Evolutionary conservation across 352 stramenopile species (phyloP), one percentile per base, ranked within the genome.

Genomic region (Globisporangium lucens): DNA sequence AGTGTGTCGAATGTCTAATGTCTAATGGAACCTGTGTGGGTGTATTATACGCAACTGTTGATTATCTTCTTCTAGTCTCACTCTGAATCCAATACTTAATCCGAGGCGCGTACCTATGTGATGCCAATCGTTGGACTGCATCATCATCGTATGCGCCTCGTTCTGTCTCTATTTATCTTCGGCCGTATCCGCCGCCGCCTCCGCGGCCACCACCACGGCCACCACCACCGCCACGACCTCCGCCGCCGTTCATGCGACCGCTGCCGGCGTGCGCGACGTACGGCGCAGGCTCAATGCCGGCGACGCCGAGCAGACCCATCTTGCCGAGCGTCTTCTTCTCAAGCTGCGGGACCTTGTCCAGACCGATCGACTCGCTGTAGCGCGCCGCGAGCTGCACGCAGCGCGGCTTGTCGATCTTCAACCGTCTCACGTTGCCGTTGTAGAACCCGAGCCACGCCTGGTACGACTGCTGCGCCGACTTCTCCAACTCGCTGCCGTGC

Each of bases 381-480:
- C 83, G 66, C 65, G 97, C 95, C 10, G 83, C 89, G 63, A 93
- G 70, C 49, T 79, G 60, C 35, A 98, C 93, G 29, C 98, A 76
- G 12, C 77, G 65, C 29, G 66, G 68, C 22, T 79, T 68, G 65
- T 75, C 71, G 24, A 89, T 62, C 30, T 74, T 80, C 58, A 90
- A 51, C 13, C 71, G 75, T n/a, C 75, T 71, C 35, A 79, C 52
- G 55, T 77, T 66, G 47, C 61, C 61, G 47, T 65, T 65, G 46
- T 99, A 98, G 77, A 97, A 99, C 10, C 96, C 96, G 43, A 99
- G 83, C 89, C 88, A 99, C 38, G 95, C 94, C 75, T 97, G 83
- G 75, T 98, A 99, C 61, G 94, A 96, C 71, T 93, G 77, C 73
- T 88, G 81, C 7, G 83, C 89, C 56, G 83, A 89, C 70, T 93